A percentile compares a stretch with the other conserved stretches of the same genome.
Evolutionary conservation across 1,139 yeast species (phyloP).

Genomic region (Yamadazyma diospyri): DNA sequence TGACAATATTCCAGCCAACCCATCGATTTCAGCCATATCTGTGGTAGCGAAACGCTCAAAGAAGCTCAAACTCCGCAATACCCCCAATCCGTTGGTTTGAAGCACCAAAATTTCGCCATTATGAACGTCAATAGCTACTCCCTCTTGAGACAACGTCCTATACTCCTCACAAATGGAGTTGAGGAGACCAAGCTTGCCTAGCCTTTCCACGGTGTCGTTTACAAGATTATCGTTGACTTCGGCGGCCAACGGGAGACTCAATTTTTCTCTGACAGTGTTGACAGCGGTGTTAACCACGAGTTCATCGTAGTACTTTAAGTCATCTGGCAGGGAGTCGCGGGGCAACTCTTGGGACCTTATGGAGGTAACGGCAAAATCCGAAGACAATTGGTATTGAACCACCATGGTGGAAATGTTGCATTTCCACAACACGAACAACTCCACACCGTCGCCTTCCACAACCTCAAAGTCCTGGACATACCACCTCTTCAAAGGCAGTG

Average conservation of each 20-base stretch:
- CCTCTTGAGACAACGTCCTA: conserved; percentile 54
- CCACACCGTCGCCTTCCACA: conserved; percentile 17
- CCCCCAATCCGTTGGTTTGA: conserved; percentile 35
- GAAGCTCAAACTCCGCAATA: conserved; percentile 31
- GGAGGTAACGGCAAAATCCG: conserved; percentile 17
- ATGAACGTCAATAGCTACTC: conserved; percentile 17
- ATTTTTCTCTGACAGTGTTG: conserved; percentile 28
- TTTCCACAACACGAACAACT: conserved; percentile 52
- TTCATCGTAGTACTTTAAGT: conserved; percentile 24
- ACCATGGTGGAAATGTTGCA: conserved; percentile 55
- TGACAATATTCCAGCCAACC: conserved; percentile 7
- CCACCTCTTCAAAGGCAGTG: conserved; percentile 45
- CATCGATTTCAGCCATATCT: conserved; percentile 14
- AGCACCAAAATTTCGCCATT: conserved; percentile 15
- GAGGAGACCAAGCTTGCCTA: conserved; percentile 49
- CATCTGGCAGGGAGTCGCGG: conserved; percentile 13
- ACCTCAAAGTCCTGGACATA: conserved; percentile 39
- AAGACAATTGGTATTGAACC: conserved; percentile 19
- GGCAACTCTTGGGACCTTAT: conserved; percentile 1
- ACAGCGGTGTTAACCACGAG: conserved; percentile 42
- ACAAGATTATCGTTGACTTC: conserved; percentile 13
- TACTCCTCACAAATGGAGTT: conserved; percentile 67
- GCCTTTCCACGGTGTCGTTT: conserved; percentile 20
- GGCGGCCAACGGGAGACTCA: conserved; percentile 9
- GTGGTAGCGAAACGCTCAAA: conserved; percentile 24